A percentile compares a stretch with the other conserved stretches of the same genome.
Conservation (phyloP, 176 grass and related monocot genomes). For the Olyra latifolia region DNA sequence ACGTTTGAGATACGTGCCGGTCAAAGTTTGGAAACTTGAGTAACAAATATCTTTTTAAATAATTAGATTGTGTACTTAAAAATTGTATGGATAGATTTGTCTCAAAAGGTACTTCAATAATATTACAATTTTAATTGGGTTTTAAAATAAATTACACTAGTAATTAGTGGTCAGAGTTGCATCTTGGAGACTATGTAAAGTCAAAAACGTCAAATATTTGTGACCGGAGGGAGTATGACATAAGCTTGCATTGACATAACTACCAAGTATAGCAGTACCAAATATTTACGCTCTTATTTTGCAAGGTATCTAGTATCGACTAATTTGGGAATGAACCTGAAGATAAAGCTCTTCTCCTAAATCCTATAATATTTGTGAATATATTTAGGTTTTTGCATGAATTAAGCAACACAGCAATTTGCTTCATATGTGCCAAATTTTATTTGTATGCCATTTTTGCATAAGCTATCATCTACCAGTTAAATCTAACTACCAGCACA, state of each 20-base stretch:
- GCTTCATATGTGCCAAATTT: slow-evolving; percentile 22
- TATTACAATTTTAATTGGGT: too few species aligned
- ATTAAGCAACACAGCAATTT: not conserved
- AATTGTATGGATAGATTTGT: too few species aligned
- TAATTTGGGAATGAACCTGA: not conserved
- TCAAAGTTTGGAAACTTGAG: too few species aligned
- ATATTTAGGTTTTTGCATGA: not conserved
- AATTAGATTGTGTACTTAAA: too few species aligned
- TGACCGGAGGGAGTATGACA: too few species aligned
- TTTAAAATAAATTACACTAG: too few species aligned
- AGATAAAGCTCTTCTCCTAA: not conserved
- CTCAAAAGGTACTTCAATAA: too few species aligned
- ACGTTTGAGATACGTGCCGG: too few species aligned
- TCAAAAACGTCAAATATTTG: too few species aligned
- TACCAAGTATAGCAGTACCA: not conserved
- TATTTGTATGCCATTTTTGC: slow-evolving; percentile 4
- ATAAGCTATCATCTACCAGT: slow-evolving; percentile 6
- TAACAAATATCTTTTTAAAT: too few species aligned
- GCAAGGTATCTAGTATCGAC: not conserved
- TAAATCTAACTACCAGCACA: slow-evolving; percentile 31
- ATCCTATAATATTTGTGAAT: not conserved
- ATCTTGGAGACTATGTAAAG: too few species aligned
- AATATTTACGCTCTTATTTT: not conserved
- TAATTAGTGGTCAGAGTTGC: too few species aligned
- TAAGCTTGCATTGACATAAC: not conserved